phyloP scores from a whole-genome alignment of 2,329 filamentous ascomycete genomes.

The Cladorrhinum sp. region DNA sequence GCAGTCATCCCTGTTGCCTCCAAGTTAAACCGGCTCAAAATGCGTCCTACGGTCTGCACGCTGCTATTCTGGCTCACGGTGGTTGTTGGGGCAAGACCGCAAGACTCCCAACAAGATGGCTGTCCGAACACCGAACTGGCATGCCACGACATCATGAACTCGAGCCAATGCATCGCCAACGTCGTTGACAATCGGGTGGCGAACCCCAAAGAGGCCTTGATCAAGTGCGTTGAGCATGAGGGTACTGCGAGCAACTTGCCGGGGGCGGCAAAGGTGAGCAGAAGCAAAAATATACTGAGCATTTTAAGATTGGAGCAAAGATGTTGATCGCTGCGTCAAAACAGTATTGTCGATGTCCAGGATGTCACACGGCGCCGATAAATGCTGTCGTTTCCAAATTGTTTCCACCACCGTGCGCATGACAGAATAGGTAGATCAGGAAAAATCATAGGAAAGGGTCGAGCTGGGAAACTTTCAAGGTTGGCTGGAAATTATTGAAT shows the following conservation, averaged over 20 bases:
- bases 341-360: conserved; percentile 19
- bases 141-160: conserved; percentile 22
- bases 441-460: neutral
- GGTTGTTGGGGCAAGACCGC: conserved; percentile 1
- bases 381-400: conserved; percentile 15
- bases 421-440: neutral
- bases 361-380: conserved; percentile 17
- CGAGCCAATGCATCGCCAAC: conserved; percentile 19
- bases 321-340: neutral
- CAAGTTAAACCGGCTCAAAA: neutral
- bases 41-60: neutral
- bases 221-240: conserved; percentile 20
- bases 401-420: conserved; percentile 18
- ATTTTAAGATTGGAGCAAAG: too few species aligned
- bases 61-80: neutral
- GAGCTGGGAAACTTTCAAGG: neutral
- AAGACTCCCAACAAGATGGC: conserved; percentile 1
- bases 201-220: conserved; percentile 11
- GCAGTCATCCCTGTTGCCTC: neutral
- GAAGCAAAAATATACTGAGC: neutral
- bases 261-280: conserved; percentile 19
- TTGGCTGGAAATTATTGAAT: neutral
- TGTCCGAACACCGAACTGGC: conserved; percentile 20
- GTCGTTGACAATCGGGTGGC: conserved; percentile 8
- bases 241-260: conserved; percentile 22